Base-by-base conservation (phyloP, 768 basidiomycete genomes). In the Collybiopsis luxurians region DNA sequence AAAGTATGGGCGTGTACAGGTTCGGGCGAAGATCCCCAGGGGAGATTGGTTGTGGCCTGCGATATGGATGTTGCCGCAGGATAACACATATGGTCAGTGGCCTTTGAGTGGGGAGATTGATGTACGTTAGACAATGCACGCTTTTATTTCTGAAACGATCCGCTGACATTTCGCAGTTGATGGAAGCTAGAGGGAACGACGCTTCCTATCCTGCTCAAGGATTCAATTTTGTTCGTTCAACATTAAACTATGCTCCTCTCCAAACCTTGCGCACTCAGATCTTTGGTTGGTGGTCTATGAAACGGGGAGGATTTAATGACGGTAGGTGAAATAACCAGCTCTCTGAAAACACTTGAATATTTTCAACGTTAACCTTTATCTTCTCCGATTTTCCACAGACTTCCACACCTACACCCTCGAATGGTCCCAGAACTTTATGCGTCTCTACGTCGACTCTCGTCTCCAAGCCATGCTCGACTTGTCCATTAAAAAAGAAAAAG, bases 361-460 rank as follows among this genome's bases (percentile, higher is more conserved):
- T n/a, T n/a, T n/a, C n/a, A n/a, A n/a, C n/a, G n/a, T n/a, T n/a
- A n/a, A n/a, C n/a, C n/a, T 30, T 31, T 51, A 45, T 23, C 43
- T 24, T 19, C 52, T 47, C 28, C 27, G 11, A 6, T 11, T 24
- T 13, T n/a, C 48, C 43, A 27, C 61, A 53, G 72, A 59, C 0
- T 93, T 86, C 77, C 90, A 93, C 66, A 87, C 82, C 0, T 95
- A 86, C 60, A 76, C 78, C 13, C 63, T 95, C 46, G 92, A 94
- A 69, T 95, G 92, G 92, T 84, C 81, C 43, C 73, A 79, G 24
- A 63, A 75, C 6, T 94, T 85, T 68, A 74, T 95, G 72, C 75
- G 89, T 12, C 76, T 89, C 60, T 91, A 89, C 64, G 84, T 93
- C 62, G 92, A 95, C 71, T 78, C 78, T 15, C 77, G 88, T 10